Base-by-base conservation (phyloP, 306 rosid species). In the Cucurbita argyrosperma region DNA sequence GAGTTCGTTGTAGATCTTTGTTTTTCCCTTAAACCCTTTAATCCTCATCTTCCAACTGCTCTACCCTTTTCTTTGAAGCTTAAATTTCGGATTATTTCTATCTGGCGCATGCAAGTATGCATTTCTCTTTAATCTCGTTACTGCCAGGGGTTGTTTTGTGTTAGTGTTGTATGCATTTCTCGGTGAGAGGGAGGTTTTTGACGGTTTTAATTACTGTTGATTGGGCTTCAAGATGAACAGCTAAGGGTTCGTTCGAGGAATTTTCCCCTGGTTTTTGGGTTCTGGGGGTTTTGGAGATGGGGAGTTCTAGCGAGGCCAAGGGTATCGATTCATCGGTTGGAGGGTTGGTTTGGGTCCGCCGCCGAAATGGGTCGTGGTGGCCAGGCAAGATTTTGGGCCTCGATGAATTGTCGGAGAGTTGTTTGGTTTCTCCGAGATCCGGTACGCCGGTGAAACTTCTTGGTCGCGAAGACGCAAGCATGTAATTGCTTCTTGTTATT, bases 331-430 rank as follows among this genome's bases (percentile, higher is more conserved):
- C 92, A 72, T 86, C 99, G 76, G 96, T 94, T 75, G 99, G 97
- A 19, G 90, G 90, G 1, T 85, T 94, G 87, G 99, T 94, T 45
- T 94, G 99, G 99, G 97, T 94, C 79, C 96, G 98, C 26, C 85
- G 98, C n/a, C 74, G 98, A 39, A 93, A 93, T 73, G 98, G 98
- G 80, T 93, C 98, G 0, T 94, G 99, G 99, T 94, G 99, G 99
- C 99, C 99, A 49, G 97, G 96, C 66, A 88, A 90, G 82, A 91
- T 94, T 73, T 71, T 94, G 90, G 88, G 99, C 61, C 87, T 87
- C 23, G 92, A 94, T 78, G 99, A 94, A 86, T 76, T 94, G 78
- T 83, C 97, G 12, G 97, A 94, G 80, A 81, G 87, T 52, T 89
- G 89, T 60, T 80, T 89, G 85, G 95, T 94, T 81, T 94, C 98